A percentile compares a stretch with the other conserved stretches of the same genome.
Evolutionary conservation across 495 filamentous ascomycete genomes (phyloP).

Genomic region (Trichoderma erinaceum): DNA sequence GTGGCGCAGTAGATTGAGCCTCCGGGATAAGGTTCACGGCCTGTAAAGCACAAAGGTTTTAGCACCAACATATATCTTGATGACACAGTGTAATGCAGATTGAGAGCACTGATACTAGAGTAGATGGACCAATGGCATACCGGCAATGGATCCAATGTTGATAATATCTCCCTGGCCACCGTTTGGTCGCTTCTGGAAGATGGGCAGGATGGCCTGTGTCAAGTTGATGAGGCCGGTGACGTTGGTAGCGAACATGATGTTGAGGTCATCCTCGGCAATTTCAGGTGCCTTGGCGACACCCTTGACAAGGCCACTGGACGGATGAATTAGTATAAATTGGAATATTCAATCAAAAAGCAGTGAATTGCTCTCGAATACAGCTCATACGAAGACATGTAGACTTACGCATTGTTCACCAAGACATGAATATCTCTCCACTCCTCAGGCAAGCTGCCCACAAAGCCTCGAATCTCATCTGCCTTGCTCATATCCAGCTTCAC

Average conservation of each 20-base stretch:
- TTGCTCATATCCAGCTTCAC: constrained; percentile 85
- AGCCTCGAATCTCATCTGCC: constrained; percentile 64
- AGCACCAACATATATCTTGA: too few relatives aligned
- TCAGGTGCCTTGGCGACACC: constrained; percentile 81
- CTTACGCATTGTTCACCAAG: constrained; percentile 94
- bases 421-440: constrained; percentile 86
- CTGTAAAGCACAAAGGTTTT: not conserved
- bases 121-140: not conserved
- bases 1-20: constrained; percentile 96
- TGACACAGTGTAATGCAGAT: too few relatives aligned
- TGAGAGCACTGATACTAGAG: not conserved
- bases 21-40: constrained; percentile 81
- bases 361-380: not conserved
- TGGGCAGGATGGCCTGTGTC: constrained; percentile 84
- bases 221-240: constrained; percentile 93
- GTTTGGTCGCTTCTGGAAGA: constrained; percentile 72
- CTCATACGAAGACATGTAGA: constrained; percentile 20
- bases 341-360: not conserved
- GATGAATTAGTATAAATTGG: not conserved
- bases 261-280: constrained; percentile 76
- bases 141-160: constrained; percentile 94
- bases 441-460: constrained; percentile 66
- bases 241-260: constrained; percentile 86
- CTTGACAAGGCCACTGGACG: constrained; percentile 69
- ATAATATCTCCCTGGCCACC: constrained; percentile 90